Percentiles rank a stretch among this genome's conserved stretches.
These are phyloP conservation scores for Myxozyma mucilagina DNA, from an alignment of 805 yeast genomes.

Conservation along the genomic window DNA sequence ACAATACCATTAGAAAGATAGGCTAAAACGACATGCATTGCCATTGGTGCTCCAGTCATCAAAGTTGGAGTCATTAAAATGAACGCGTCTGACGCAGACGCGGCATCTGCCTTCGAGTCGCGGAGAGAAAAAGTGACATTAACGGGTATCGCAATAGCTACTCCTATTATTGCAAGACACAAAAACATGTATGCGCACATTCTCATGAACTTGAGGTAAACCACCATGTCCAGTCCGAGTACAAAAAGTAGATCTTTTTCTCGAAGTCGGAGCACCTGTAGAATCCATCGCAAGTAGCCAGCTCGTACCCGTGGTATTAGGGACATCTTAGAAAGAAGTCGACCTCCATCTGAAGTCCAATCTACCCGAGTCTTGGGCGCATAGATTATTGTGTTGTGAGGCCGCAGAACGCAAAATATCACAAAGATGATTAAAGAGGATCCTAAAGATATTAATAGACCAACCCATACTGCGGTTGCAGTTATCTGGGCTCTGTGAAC, in stretches of 20 bases:
- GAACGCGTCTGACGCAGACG: constrained; percentile 38
- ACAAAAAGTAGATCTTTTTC: constrained; percentile 36
- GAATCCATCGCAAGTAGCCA: constrained; percentile 35
- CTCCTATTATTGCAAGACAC: constrained; percentile 38
- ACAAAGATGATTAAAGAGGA: constrained; percentile 37
- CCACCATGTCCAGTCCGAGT: constrained; percentile 43
- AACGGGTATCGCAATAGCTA: constrained; percentile 42
- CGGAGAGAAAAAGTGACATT: constrained; percentile 40
- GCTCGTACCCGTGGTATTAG: constrained; percentile 30
- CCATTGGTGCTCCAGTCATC: constrained; percentile 38
- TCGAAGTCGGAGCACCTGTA: constrained; percentile 24
- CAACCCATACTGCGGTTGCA: constrained; percentile 42
- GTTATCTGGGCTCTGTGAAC: constrained; percentile 30
- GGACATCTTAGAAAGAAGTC: constrained; percentile 4
- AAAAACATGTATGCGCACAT: constrained; percentile 41
- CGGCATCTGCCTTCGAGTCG: constrained; percentile 22
- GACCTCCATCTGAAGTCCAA: background rate
- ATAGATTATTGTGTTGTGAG: constrained; percentile 38
- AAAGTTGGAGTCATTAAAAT: constrained; percentile 43
- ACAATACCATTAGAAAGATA: constrained; percentile 38
- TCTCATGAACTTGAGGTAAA: constrained; percentile 37
- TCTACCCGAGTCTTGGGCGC: constrained; percentile 36
- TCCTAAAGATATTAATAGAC: constrained; percentile 41
- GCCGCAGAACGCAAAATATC: constrained; percentile 39
- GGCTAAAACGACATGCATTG: constrained; percentile 41